Base-by-base conservation (phyloP, 768 basidiomycete genomes). In the Royoungia palumana region DNA sequence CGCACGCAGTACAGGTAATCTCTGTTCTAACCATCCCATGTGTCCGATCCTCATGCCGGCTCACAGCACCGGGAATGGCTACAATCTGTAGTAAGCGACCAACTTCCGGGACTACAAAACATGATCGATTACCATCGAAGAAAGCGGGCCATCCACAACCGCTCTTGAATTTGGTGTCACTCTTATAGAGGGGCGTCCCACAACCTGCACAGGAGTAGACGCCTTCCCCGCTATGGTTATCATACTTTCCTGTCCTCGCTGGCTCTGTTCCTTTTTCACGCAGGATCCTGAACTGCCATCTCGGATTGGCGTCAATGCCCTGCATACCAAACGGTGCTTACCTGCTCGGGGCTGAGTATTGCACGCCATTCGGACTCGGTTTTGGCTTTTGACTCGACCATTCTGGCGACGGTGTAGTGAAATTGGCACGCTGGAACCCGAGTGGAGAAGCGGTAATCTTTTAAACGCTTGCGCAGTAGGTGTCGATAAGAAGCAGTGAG, bases 91-190 rank as follows among this genome's bases (percentile, higher is more conserved):
- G 32, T 55, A n/a, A 50, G 46, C 36, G 10, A 44, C 42, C 21
- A 17, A 21, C 7, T n/a, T n/a, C n/a, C 21, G 42, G 10, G 30
- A 19, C 24, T 7, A n/a, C 5, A 32, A 12, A n/a, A 9, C 24
- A 30, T 36, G 49, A 19, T 20, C 9, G 57, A 70, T 48, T 53
- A 87, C 88, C 88, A 63, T 95, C 94, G 64, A 87, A 97, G 77
- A 96, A 97, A 1, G 94, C 91, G n/a, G 94, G 94, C 94, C 94
- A 97, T 20, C 94, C 94, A 60, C 91, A 95, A 8, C 92, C 91
- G 50, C 89, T 93, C 58, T 87, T 78, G 70, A 95, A 96, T 70
- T 96, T 96, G 55, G 91, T 93, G 22, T 74, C 75, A 60, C 87
- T 89, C 75, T 85, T 89, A 74, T 95, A 96, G 41, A 96, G 70